phyloP scores from a whole-genome alignment of 768 basidiomycete genomes.

The Mycena kentingensis region DNA sequence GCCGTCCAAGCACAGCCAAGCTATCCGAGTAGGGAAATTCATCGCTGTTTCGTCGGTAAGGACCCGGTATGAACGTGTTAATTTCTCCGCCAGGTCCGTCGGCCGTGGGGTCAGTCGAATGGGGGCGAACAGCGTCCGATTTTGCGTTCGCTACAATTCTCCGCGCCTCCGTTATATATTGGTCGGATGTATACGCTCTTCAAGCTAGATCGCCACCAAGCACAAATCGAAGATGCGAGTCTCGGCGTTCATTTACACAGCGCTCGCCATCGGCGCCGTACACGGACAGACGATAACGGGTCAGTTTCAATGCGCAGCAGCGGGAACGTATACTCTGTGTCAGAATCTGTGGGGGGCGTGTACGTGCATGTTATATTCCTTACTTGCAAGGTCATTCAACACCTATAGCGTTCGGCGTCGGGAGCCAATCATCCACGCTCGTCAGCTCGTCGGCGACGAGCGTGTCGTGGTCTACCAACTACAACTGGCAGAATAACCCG shows the following conservation, averaged over 20 bases:
- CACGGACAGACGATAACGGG: conserved; percentile 47
- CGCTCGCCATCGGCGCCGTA: background rate
- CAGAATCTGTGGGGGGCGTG: conserved; percentile 59
- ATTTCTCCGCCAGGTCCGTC: too few species aligned
- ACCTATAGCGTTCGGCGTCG: conserved; percentile 44
- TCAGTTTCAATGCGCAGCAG: conserved; percentile 44
- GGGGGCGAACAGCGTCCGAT: too few species aligned
- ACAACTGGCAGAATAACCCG: conserved; percentile 50
- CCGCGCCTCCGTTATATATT: too few species aligned
- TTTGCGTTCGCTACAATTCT: too few species aligned
- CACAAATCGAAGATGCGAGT: too few species aligned
- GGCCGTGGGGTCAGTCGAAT: too few species aligned
- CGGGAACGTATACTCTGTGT: conserved; percentile 53
- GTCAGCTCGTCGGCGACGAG: conserved; percentile 37
- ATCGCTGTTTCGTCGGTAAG: too few species aligned
- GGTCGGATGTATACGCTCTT: too few species aligned
- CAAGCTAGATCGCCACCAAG: too few species aligned
- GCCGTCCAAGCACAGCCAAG: too few species aligned
- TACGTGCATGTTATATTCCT: conserved; percentile 22
- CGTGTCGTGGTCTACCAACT: conserved; percentile 56
- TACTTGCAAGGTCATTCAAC: background rate
- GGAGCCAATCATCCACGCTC: conserved; percentile 51
- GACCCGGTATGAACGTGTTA: too few species aligned
- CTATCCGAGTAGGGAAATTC: too few species aligned
- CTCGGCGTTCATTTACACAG: background rate